phyloP scores from a whole-genome alignment of 1,284 basidiomycete genomes.

The Rhodotorula sp. region DNA sequence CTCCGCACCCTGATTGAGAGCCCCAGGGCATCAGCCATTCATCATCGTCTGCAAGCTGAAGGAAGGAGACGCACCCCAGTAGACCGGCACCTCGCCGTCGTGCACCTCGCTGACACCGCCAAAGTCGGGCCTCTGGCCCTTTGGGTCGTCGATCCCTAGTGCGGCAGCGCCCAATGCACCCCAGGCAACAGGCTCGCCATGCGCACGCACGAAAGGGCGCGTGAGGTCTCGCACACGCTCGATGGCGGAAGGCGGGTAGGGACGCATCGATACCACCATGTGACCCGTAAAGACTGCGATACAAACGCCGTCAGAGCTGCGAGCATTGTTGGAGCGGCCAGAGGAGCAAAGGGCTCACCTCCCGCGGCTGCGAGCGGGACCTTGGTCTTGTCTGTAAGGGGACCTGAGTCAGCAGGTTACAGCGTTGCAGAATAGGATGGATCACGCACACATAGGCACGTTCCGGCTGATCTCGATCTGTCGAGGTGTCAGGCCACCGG shows the following conservation, averaged over 20 bases:
- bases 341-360: background rate
- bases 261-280: slow-evolving; percentile 50
- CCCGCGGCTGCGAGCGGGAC: slow-evolving; percentile 16
- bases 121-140: slow-evolving; percentile 42
- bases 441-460: slow-evolving; percentile 48
- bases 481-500: slow-evolving; percentile 36
- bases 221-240: slow-evolving; percentile 43
- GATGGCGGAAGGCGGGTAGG: slow-evolving; percentile 41
- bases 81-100: slow-evolving; percentile 49
- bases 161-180: slow-evolving; percentile 42
- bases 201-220: slow-evolving; percentile 43
- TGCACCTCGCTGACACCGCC: slow-evolving; percentile 38
- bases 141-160: slow-evolving; percentile 46
- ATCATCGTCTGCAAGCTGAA: background rate
- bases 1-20: background rate
- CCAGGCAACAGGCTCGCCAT: slow-evolving; percentile 49
- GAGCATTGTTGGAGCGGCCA: slow-evolving; percentile 17
- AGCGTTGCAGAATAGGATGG: no score
- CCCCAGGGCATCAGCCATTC: no score
- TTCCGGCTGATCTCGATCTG: slow-evolving; percentile 44
- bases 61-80: slow-evolving; percentile 42
- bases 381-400: slow-evolving; percentile 13
- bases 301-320: background rate
- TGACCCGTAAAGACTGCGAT: slow-evolving; percentile 42
- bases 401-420: background rate